Evolutionary conservation across 331 rosid species (phyloP).

Genomic region (Malus hybrid): DNA sequence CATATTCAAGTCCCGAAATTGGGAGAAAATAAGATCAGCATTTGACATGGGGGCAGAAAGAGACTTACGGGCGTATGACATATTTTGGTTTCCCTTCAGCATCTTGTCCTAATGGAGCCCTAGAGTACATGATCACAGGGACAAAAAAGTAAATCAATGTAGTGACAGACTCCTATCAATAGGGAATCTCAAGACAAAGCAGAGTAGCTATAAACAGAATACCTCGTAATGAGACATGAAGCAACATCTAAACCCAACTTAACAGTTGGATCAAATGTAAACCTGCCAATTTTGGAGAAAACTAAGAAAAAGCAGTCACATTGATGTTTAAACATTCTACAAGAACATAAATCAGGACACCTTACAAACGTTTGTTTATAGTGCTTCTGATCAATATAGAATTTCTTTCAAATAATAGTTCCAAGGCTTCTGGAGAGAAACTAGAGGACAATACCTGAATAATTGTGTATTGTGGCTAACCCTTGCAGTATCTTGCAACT

Average conservation of each 20-base stretch:
- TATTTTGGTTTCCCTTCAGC: constrained; percentile 80
- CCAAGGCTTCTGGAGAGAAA: neutral
- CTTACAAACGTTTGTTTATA: neutral
- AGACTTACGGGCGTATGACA: constrained; percentile 85
- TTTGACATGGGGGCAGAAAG: constrained; percentile 8
- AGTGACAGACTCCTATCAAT: neutral
- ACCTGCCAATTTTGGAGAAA: constrained; percentile 45
- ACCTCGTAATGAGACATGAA: constrained; percentile 89
- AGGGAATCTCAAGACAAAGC: neutral
- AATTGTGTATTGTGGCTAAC: constrained; percentile 82
- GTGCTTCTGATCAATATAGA: neutral
- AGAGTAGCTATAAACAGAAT: neutral
- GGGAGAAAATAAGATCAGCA: constrained; percentile 12
- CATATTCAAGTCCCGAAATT: neutral
- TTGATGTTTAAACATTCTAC: neutral
- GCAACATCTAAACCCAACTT: constrained; percentile 84
- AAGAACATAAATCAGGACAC: neutral
- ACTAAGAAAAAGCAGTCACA: neutral
- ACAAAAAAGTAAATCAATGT: neutral
- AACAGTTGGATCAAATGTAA: constrained; percentile 78
- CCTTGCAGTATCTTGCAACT: constrained; percentile 90
- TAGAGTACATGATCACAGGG: constrained; percentile 26
- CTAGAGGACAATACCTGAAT: constrained; percentile 53
- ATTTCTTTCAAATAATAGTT: neutral
- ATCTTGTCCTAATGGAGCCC: constrained; percentile 79